These are phyloP conservation scores for Striga hermonthica DNA, from an alignment of 305 asterid genomes.

Conservation along the genomic window DNA sequence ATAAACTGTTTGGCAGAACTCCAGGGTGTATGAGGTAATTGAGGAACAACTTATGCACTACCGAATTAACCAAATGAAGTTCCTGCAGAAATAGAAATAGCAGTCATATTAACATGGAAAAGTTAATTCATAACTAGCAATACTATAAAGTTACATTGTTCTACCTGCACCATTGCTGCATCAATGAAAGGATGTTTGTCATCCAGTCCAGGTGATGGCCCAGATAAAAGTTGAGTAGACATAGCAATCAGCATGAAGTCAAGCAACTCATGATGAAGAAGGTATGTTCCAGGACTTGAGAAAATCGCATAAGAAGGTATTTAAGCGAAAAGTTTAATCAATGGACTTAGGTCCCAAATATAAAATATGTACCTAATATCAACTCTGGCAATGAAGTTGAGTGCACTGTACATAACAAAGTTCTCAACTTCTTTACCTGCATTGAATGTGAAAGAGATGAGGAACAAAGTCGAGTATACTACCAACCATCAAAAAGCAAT, in stretches of 20 bases:
- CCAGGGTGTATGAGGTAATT: slow-evolving; percentile 60
- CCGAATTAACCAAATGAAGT: slow-evolving; percentile 59
- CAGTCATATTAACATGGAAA: slow-evolving; percentile 23
- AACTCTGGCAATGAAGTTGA: slow-evolving; percentile 65
- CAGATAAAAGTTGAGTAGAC: slow-evolving; percentile 93
- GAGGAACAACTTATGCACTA: slow-evolving; percentile 61
- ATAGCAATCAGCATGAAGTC: slow-evolving; percentile 71
- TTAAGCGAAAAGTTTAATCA: slow-evolving; percentile 22
- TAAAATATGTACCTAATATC: slow-evolving; percentile 56
- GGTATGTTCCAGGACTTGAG: slow-evolving; percentile 61
- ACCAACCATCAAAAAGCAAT: no score
- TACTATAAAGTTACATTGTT: slow-evolving; percentile 21
- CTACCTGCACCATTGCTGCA: slow-evolving; percentile 86
- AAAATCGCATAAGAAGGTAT: slow-evolving; percentile 24
- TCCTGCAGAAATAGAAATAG: slow-evolving; percentile 62
- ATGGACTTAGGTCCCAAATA: slow-evolving; percentile 28
- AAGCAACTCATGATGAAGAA: slow-evolving; percentile 78
- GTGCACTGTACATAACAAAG: slow-evolving; percentile 57
- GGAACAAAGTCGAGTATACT: not conserved
- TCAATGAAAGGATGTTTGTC: slow-evolving; percentile 86
- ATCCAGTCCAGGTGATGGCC: slow-evolving; percentile 85
- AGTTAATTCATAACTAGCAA: slow-evolving; percentile 9
- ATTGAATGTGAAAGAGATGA: slow-evolving; percentile 28
- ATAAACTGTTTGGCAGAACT: slow-evolving; percentile 46
- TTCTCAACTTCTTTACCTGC: slow-evolving; percentile 60